These are phyloP conservation scores for Papiliotrema flavescens DNA, from an alignment of 1,284 basidiomycete species.

Conservation along the genomic window DNA sequence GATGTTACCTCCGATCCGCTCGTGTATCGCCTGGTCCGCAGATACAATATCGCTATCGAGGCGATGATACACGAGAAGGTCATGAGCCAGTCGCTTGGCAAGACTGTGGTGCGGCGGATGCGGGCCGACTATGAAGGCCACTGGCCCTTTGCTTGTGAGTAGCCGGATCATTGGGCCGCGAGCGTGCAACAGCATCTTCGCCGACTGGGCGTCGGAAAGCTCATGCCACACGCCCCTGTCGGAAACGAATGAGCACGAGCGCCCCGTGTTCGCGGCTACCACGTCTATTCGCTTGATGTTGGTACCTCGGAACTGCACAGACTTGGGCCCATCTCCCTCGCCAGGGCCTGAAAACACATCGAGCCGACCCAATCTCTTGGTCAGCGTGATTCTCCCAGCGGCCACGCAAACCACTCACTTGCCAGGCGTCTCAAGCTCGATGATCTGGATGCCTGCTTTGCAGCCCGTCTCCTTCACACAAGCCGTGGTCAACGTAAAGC, in stretches of 20 bases:
- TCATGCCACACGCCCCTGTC: neutral
- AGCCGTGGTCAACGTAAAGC: slow-evolving; percentile 47
- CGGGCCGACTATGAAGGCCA: slow-evolving; percentile 58
- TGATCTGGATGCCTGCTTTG: slow-evolving; percentile 45
- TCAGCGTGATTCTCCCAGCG: neutral
- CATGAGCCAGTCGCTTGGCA: slow-evolving; percentile 64
- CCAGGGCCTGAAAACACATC: slow-evolving; percentile 41
- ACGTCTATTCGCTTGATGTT: slow-evolving; percentile 35
- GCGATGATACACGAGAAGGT: slow-evolving; percentile 64
- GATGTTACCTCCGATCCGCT: slow-evolving; percentile 52
- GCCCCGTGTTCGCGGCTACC: neutral
- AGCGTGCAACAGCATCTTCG: neutral
- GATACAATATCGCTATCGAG: slow-evolving; percentile 62
- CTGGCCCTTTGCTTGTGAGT: slow-evolving; percentile 55
- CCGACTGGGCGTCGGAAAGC: neutral
- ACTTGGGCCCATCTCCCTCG: neutral
- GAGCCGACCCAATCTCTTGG: slow-evolving; percentile 27
- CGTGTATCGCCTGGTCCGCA: slow-evolving; percentile 50
- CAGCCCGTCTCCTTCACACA: slow-evolving; percentile 48
- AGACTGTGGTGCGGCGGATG: slow-evolving; percentile 46
- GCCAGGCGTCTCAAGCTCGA: slow-evolving; percentile 46
- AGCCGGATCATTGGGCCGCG: slow-evolving; percentile 61
- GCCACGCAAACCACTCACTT: slow-evolving; percentile 12
- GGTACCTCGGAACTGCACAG: slow-evolving; percentile 27
- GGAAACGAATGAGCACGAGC: neutral